Evolutionary conservation across 1,139 yeast genomes (phyloP).

Genomic region (Sugiyamaella sp.): DNA sequence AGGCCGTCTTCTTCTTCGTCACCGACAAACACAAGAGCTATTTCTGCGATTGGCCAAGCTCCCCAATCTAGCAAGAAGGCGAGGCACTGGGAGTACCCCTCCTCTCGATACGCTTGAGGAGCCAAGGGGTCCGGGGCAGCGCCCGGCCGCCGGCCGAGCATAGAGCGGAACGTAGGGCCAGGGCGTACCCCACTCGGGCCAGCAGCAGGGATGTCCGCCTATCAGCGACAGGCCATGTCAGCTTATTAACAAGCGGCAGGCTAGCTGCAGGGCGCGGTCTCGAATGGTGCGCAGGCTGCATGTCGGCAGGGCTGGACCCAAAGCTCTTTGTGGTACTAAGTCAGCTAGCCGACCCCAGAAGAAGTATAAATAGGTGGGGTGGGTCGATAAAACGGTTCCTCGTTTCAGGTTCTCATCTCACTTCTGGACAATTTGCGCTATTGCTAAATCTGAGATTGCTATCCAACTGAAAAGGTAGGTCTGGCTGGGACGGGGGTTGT

Average conservation of each 20-base stretch:
- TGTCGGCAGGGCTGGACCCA: slow-evolving; percentile 11
- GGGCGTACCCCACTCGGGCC: slow-evolving; percentile 3
- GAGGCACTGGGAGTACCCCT: too few relatives aligned
- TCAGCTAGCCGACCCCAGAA: neutral
- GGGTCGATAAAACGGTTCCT: neutral
- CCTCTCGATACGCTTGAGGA: too few relatives aligned
- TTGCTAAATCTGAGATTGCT: too few relatives aligned
- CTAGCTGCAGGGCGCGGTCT: slow-evolving; percentile 16
- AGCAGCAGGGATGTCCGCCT: slow-evolving; percentile 2
- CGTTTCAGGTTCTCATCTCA: neutral
- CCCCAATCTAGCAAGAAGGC: too few relatives aligned
- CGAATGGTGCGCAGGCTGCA: slow-evolving; percentile 2
- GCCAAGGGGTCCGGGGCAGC: slow-evolving; percentile 1
- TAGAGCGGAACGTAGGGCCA: too few relatives aligned
- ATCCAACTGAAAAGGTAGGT: too few relatives aligned
- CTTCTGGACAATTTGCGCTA: neutral
- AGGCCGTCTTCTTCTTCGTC: too few relatives aligned
- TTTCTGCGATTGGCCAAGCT: too few relatives aligned
- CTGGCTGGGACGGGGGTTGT: too few relatives aligned
- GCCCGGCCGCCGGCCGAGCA: slow-evolving; percentile 6
- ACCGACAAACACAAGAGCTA: too few relatives aligned
- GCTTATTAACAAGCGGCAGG: slow-evolving; percentile 13
- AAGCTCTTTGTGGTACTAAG: slow-evolving; percentile 6
- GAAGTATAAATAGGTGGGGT: slow-evolving; percentile 14
- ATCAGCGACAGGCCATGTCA: slow-evolving; percentile 4